Conservation (phyloP, 768 basidiomycete species). For the Tricholoma sp. region DNA sequence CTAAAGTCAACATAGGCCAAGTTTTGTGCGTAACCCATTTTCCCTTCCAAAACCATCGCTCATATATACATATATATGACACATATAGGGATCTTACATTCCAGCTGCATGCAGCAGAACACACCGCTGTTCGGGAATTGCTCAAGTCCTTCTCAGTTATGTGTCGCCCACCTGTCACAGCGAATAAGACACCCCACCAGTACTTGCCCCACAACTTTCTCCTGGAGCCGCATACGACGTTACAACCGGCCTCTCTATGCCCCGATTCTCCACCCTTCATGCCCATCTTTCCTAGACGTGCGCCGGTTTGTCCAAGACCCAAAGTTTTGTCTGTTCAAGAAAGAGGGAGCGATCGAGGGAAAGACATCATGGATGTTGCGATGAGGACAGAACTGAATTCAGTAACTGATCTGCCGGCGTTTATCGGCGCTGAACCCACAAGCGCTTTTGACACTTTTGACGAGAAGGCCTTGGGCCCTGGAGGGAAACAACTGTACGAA, state of each 20-base stretch:
- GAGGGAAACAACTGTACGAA: slow-evolving; percentile 21
- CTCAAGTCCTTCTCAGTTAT: slow-evolving; percentile 11
- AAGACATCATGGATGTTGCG: not conserved
- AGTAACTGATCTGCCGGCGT: slow-evolving; percentile 37
- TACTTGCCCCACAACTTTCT: slow-evolving; percentile 12
- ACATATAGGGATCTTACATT: slow-evolving; percentile 11
- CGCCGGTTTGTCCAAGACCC: not conserved
- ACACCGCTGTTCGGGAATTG: slow-evolving; percentile 15
- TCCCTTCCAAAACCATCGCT: not conserved
- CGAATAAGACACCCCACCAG: slow-evolving; percentile 7
- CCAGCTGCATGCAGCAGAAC: slow-evolving; percentile 15
- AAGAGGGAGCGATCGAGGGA: not conserved
- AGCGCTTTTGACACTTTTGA: slow-evolving; percentile 13
- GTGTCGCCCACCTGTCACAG: slow-evolving; percentile 5
- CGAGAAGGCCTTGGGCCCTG: slow-evolving; percentile 31
- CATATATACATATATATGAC: not conserved
- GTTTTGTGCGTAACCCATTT: slow-evolving; percentile 32
- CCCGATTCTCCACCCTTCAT: slow-evolving; percentile 24
- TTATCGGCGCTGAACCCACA: slow-evolving; percentile 5
- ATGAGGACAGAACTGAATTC: slow-evolving; percentile 8
- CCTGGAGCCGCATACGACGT: slow-evolving; percentile 12
- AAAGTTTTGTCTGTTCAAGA: not conserved
- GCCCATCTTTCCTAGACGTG: slow-evolving; percentile 27
- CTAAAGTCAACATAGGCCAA: slow-evolving; percentile 27
- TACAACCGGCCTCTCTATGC: slow-evolving; percentile 17